A percentile compares a stretch with the other conserved stretches of the same genome.
phyloP scores from a whole-genome alignment of 768 basidiomycete genomes.

The Paxillus ammoniavirescens region DNA sequence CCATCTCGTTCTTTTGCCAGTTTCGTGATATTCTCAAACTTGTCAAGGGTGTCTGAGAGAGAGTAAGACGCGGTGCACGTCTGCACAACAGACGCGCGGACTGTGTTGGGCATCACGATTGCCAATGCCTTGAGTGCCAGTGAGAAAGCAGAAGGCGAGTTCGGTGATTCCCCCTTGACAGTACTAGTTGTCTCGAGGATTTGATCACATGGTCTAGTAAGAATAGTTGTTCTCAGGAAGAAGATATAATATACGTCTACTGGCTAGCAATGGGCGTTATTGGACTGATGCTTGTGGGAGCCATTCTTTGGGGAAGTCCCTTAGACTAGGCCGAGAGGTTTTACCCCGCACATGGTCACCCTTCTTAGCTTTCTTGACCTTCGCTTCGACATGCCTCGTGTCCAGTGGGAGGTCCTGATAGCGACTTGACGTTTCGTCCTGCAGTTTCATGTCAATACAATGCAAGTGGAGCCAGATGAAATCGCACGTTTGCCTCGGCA shows the following conservation, averaged over 20 bases:
- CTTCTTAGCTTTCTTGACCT: constrained; percentile 66
- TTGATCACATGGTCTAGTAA: background rate
- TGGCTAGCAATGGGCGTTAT: constrained; percentile 1
- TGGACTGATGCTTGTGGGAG: constrained; percentile 41
- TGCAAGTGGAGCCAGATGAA: constrained; percentile 2
- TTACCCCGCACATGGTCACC: constrained; percentile 65
- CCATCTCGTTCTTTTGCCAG: constrained; percentile 46
- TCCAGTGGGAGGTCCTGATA: constrained; percentile 76
- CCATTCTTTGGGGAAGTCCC: constrained; percentile 88
- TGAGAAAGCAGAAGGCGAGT: background rate
- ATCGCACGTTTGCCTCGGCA: constrained; percentile 80
- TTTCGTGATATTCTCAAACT: constrained; percentile 45
- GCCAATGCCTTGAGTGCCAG: background rate
- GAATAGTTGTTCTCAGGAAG: constrained; percentile 2
- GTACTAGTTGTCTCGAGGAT: background rate
- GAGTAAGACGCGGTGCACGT: constrained; percentile 47
- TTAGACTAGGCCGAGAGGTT: constrained; percentile 59
- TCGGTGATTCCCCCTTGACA: too few species aligned
- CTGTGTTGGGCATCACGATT: constrained; percentile 26
- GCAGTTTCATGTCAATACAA: constrained; percentile 13
- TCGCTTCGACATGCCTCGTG: constrained; percentile 72
- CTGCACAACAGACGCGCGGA: constrained; percentile 54
- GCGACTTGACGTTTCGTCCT: constrained; percentile 38
- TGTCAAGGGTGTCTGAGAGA: constrained; percentile 45
- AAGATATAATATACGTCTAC: constrained; percentile 10